Base-by-base conservation (phyloP, 2,329 filamentous ascomycete genomes). In the Colletotrichum magnum region DNA sequence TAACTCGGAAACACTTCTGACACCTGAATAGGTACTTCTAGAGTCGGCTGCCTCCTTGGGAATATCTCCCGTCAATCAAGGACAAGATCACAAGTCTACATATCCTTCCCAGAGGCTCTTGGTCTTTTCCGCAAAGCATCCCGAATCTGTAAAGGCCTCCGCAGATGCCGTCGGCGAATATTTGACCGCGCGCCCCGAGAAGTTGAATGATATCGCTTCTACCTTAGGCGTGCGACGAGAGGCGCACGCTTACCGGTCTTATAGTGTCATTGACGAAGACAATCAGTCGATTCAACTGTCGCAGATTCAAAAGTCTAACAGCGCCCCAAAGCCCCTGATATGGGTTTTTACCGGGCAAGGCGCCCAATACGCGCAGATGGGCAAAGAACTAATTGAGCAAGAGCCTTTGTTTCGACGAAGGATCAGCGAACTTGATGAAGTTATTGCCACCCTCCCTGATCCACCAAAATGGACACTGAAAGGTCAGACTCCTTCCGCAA, bases 341-440 rank as follows among this genome's bases (percentile, higher is more conserved):
- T 68, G 64, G 64, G 53, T 72, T 3, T 73, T 73, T 36, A 73
- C 71, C 6, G 72, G 72, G 12, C 72, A 73, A 48, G 72, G 72
- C 10, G 71, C 72, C 5, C 72, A 73, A 26, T 73, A 66, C 66
- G 53, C 54, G 6, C 71, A 62, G 28, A 73, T 73, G 72, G 72
- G 72, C 0, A 62, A 48, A 52, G 71, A 73, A 39, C 58, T 74
- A 6, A 2, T 70, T 3, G 32, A 51, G 15, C 53, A 58, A n/a
- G 54, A 70, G 15, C 21, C 60, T 3, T 13, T 68, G 12, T 72
- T 73, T 32, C 24, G 28, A 10, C 52, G 54, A 6, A 52, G 26
- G 3, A 72, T 76, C 6, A 24, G 57, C 1, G 41, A 63, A n/a
- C 57, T 75, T 1, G 74, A 73, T 5, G 26, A 48, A 9, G 36